Evolutionary conservation across 495 filamentous ascomycete species (phyloP), one percentile per base, ranked within the genome.

Genomic region (Penicillium angulare): DNA sequence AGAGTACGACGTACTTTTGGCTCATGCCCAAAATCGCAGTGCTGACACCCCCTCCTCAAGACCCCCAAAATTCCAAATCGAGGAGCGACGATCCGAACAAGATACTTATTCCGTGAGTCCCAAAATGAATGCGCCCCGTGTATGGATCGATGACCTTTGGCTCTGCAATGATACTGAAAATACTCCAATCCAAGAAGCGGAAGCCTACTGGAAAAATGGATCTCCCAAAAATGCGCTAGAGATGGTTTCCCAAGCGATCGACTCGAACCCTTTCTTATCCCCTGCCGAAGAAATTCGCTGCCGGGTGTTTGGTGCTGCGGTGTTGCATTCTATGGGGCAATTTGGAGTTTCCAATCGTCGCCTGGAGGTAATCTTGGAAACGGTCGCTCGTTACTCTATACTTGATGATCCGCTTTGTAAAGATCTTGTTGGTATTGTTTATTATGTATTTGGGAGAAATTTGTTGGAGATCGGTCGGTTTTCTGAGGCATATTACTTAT

Each of bases 121-220:
- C 21, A 26, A 21, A 17, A n/a, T n/a, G 16, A 16, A 9, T 1
- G 4, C 15, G 5, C 21, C 22, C 15, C 23, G 18, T 3, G 35
- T 22, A 3, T 64, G 53, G 54, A 61, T 64, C 31, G 41, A 47
- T 15, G 46, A 57, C 23, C 33, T 53, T 21, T 64, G 63, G 63
- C 24, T 57, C 15, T 58, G 48, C 20, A 49, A 54, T 12, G 12
- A 24, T 10, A 12, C 43, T 9, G 33, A 38, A 12, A 27, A 40
- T 8, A 12, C 20, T 3, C 23, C 24, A 2, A 38, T 63, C 5
- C 21, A 43, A 21, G 22, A 44, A 6, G 56, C 54, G 27, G 60
- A 66, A 44, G 3, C 36, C 7, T 21, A 26, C 3, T 66, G 63
- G 60, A 34, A 52, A 43, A 23, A 43, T 7, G 54, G 43, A 21